phyloP scores from a whole-genome alignment of 2,329 filamentous ascomycete genomes.

The Colletotrichum lindemuthianum region DNA sequence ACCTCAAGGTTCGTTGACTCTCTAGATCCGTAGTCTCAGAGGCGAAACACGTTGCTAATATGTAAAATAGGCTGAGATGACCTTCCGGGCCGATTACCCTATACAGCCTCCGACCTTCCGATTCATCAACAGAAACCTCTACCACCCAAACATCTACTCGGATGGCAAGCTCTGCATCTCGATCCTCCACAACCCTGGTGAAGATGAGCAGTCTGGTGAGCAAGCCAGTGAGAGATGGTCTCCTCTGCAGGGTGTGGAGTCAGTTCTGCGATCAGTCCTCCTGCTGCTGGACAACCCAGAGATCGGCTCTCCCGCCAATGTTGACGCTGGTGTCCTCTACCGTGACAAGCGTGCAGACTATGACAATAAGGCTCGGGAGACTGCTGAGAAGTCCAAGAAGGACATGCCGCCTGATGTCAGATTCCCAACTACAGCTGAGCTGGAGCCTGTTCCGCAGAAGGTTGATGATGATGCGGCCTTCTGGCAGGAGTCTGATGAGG shows the following conservation, averaged over 20 bases:
- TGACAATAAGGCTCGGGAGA: slow-evolving; percentile 72
- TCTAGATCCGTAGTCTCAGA: no score
- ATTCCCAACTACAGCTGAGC: slow-evolving; percentile 81
- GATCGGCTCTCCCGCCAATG: slow-evolving; percentile 92
- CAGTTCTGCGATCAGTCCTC: slow-evolving; percentile 90
- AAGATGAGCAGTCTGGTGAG: slow-evolving; percentile 93
- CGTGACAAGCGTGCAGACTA: slow-evolving; percentile 78
- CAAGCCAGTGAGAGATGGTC: slow-evolving; percentile 92
- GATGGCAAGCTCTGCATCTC: slow-evolving; percentile 96
- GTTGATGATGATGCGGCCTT: slow-evolving; percentile 78
- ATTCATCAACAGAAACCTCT: slow-evolving; percentile 79
- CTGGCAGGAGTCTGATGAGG: slow-evolving; percentile 81
- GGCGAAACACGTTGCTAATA: not conserved
- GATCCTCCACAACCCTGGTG: slow-evolving; percentile 91
- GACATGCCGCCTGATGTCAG: slow-evolving; percentile 83
- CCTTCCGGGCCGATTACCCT: slow-evolving; percentile 88
- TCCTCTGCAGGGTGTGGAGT: slow-evolving; percentile 92
- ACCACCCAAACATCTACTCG: slow-evolving; percentile 92
- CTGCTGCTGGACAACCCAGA: slow-evolving; percentile 94
- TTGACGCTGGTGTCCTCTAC: slow-evolving; percentile 89
- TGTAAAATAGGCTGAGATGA: slow-evolving; percentile 76
- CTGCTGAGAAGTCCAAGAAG: slow-evolving; percentile 77
- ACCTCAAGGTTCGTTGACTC: slow-evolving; percentile 71
- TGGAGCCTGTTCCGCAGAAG: slow-evolving; percentile 69
- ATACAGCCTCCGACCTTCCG: slow-evolving; percentile 89